These are phyloP conservation scores for Boletus rufocinnamomeus DNA, from an alignment of 768 basidiomycete genomes.

Conservation along the genomic window DNA sequence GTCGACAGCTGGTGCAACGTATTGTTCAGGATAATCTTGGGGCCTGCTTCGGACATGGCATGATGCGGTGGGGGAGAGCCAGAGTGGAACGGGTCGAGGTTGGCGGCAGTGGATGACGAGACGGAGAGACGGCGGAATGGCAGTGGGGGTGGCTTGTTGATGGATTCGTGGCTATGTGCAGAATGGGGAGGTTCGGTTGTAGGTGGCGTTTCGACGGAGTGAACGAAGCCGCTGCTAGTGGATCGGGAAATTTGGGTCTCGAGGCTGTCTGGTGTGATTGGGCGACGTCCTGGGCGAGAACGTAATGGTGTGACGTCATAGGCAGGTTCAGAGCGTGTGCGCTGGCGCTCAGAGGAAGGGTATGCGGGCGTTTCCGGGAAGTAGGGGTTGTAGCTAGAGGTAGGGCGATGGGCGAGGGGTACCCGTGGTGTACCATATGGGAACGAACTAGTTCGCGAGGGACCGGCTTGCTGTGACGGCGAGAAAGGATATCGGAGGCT, in stretches of 20 bases:
- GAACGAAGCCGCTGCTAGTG: constrained; percentile 46
- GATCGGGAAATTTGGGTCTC: constrained; percentile 53
- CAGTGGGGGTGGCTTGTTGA: constrained; percentile 18
- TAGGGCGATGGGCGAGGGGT: constrained; percentile 18
- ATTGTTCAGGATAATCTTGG: constrained; percentile 68
- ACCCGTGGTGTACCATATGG: constrained; percentile 11
- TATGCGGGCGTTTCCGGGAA: constrained; percentile 10
- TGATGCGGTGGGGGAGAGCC: constrained; percentile 38
- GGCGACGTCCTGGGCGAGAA: constrained; percentile 33
- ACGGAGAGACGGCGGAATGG: constrained; percentile 37
- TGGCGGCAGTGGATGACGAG: constrained; percentile 27
- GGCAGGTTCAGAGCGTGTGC: constrained; percentile 21
- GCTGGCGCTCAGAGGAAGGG: constrained; percentile 1
- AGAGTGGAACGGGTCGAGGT: constrained; percentile 36
- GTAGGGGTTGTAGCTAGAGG: constrained; percentile 23
- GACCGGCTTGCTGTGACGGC: constrained; percentile 33
- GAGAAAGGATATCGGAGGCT: constrained; percentile 6
- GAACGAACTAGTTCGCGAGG: constrained; percentile 16
- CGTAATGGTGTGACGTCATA: constrained; percentile 26
- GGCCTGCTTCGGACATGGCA: constrained; percentile 41
- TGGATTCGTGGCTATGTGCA: constrained; percentile 17
- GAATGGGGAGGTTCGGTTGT: constrained; percentile 34
- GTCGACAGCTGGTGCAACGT: constrained; percentile 85
- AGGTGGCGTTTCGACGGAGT: constrained; percentile 49
- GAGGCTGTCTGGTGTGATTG: constrained; percentile 51